A percentile compares a stretch with the other conserved stretches of the same genome.
phyloP scores from a whole-genome alignment of 495 filamentous ascomycete species.

The Trichoderma erinaceum region DNA sequence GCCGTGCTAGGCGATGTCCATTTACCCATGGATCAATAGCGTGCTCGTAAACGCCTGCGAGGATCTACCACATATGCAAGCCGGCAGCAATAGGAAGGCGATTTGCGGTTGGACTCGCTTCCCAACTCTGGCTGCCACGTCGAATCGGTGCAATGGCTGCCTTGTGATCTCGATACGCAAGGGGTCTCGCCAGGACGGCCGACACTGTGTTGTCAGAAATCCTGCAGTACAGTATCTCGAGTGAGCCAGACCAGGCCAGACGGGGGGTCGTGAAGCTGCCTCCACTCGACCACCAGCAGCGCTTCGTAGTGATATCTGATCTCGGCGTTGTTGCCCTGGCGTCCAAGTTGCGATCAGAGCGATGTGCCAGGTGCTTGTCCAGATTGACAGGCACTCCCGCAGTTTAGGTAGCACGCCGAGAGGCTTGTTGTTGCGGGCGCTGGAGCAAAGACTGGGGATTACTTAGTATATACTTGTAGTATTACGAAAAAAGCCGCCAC shows the following conservation, averaged over 20 bases:
- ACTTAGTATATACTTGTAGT: too few species aligned
- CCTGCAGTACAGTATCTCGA: neutral
- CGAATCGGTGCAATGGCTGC: neutral
- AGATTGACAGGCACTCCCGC: neutral
- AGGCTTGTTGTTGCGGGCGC: neutral
- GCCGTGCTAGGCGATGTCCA: neutral
- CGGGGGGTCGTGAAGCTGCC: neutral
- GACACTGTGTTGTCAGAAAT: neutral
- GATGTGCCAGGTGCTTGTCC: too few species aligned
- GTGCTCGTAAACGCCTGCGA: neutral
- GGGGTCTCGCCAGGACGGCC: neutral
- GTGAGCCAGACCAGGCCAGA: neutral
- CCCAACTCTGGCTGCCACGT: neutral
- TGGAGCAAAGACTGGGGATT: too few species aligned
- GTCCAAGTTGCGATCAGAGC: neutral
- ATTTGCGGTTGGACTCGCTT: slow-evolving; percentile 1
- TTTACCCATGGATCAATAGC: slow-evolving; percentile 2
- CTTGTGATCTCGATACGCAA: slow-evolving; percentile 11
- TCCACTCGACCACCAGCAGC: neutral
- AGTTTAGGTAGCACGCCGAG: neutral
- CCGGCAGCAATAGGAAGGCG: slow-evolving; percentile 2
- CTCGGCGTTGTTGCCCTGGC: neutral
- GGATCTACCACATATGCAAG: neutral
- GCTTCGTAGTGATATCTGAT: neutral
- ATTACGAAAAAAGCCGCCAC: neutral